Percentiles rank a stretch among this genome's conserved stretches.
Evolutionary conservation across 2,329 filamentous ascomycete genomes (phyloP).

Genomic region (Aspergillus floridensis): DNA sequence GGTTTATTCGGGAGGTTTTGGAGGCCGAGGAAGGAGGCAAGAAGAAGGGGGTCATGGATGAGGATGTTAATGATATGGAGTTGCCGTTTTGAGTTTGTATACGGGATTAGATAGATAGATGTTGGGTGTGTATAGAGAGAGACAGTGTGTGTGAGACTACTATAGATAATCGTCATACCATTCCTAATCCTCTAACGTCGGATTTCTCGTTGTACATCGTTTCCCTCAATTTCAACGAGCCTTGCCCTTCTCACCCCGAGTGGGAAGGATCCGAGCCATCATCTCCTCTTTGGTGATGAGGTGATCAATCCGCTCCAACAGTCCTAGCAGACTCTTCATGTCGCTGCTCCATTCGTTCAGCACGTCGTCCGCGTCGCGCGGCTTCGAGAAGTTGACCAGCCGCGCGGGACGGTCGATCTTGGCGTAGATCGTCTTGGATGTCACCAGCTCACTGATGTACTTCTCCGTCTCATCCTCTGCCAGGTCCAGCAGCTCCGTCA

Average conservation of each 20-base stretch:
- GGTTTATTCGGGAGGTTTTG: conserved; percentile 62
- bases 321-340: conserved; percentile 87
- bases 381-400: conserved; percentile 91
- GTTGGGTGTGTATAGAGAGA: background rate
- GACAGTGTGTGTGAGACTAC: background rate
- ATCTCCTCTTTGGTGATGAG: conserved; percentile 99
- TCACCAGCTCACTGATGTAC: conserved; percentile 96
- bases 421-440: conserved; percentile 95
- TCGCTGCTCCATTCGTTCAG: conserved; percentile 98
- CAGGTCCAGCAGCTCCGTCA: conserved; percentile 87
- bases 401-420: conserved; percentile 94
- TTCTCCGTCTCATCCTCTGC: conserved; percentile 96
- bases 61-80: conserved; percentile 66
- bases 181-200: conserved; percentile 17
- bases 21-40: conserved; percentile 34
- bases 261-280: conserved; percentile 93
- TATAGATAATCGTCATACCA: conserved; percentile 24
- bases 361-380: conserved; percentile 89
- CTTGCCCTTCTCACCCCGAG: conserved; percentile 39
- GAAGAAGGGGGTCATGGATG: conserved; percentile 45
- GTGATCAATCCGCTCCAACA: conserved; percentile 90
- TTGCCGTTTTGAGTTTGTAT: conserved; percentile 53
- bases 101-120: conserved; percentile 8
- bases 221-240: conserved; percentile 28
- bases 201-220: conserved; percentile 19